Percentiles rank a stretch among this genome's conserved stretches.
These are phyloP conservation scores for Balamuthia mandrillaris DNA, from an alignment of 208 protist genomes.

Conservation along the genomic window DNA sequence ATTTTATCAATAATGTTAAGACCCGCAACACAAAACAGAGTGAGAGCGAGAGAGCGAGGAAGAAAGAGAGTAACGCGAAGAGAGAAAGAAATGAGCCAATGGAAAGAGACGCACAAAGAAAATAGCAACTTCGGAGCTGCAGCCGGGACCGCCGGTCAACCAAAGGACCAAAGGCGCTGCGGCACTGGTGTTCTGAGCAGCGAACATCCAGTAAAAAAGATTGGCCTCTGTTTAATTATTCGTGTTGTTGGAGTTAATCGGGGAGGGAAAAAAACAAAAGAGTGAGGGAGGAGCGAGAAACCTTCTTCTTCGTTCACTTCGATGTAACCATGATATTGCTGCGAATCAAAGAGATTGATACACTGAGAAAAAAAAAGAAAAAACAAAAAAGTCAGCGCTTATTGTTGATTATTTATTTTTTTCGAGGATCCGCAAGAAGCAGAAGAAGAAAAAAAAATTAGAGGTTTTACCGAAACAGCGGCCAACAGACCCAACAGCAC, in stretches of 20 bases:
- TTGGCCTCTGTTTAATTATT: slow-evolving; percentile 7
- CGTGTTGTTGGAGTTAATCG: neutral
- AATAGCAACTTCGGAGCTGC: slow-evolving; percentile 31
- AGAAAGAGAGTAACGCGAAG: neutral
- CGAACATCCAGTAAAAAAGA: slow-evolving; percentile 56
- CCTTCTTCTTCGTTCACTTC: too few species aligned
- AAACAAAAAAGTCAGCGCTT: too few species aligned
- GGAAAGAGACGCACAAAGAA: slow-evolving; percentile 6
- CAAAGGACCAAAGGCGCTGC: slow-evolving; percentile 41
- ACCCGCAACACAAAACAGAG: neutral
- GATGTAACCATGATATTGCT: too few species aligned
- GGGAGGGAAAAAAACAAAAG: neutral
- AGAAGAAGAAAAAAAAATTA: neutral
- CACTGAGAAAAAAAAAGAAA: too few species aligned
- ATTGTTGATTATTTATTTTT: neutral
- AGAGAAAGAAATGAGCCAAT: neutral
- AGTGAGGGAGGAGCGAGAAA: too few species aligned
- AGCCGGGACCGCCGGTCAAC: slow-evolving; percentile 30
- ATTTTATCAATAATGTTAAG: neutral
- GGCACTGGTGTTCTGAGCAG: slow-evolving; percentile 38
- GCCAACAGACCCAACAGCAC: too few species aligned
- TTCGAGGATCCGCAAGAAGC: neutral
- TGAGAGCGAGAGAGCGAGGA: neutral
- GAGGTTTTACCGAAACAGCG: neutral
- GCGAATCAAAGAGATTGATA: too few species aligned